phyloP scores from a whole-genome alignment of 306 rosid genomes.

The Gleditsia sinensis region DNA sequence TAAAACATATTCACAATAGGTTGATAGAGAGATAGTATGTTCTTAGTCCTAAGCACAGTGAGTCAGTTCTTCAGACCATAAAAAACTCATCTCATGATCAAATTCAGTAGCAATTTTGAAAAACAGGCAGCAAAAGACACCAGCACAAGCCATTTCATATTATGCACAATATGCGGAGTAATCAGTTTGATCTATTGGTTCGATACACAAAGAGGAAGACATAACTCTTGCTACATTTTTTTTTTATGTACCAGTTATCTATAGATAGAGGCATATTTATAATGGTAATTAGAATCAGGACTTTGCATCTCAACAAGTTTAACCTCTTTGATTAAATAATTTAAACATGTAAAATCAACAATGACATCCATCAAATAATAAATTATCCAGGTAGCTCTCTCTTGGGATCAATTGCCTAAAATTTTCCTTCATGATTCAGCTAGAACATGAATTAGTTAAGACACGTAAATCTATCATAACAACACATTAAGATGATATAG shows the following conservation, averaged over 20 bases:
- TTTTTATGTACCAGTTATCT: not conserved
- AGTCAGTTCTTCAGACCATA: no score
- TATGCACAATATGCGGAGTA: conserved; percentile 18
- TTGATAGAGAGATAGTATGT: not conserved
- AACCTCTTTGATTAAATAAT: not conserved
- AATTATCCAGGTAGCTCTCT: not conserved
- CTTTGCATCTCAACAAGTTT: not conserved
- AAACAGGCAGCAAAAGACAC: not conserved
- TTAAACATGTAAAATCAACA: not conserved
- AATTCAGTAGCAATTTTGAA: conserved; percentile 1
- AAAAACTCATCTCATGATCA: no score
- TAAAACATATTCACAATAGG: conserved; percentile 1
- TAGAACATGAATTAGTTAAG: conserved; percentile 1
- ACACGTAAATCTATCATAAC: conserved; percentile 11
- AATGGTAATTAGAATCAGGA: not conserved
- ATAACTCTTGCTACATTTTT: not conserved
- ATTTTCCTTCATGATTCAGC: not conserved
- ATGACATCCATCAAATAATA: not conserved
- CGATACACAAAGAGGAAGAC: not conserved
- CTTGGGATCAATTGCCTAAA: not conserved
- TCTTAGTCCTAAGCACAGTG: no score
- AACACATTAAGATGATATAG: not conserved
- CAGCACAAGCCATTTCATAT: not conserved
- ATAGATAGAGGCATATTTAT: not conserved
- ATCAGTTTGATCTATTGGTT: conserved; percentile 12